Conservation (phyloP, 2,329 filamentous ascomycete genomes). For the Neofusicoccum parvum region DNA sequence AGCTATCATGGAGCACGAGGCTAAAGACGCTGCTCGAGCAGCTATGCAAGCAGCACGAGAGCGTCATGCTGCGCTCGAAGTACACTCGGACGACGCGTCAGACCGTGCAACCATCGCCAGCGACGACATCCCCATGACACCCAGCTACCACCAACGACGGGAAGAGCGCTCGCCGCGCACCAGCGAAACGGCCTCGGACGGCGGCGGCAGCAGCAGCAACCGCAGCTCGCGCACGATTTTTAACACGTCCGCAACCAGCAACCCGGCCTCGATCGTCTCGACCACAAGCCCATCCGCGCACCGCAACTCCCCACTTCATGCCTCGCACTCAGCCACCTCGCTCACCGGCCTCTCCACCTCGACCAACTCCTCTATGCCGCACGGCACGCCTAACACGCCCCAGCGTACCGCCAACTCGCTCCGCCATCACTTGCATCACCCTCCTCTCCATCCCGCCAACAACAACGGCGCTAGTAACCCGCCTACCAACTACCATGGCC, state of each 20-base stretch:
- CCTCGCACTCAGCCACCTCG: slow-evolving; percentile 26
- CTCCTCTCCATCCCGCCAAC: not conserved
- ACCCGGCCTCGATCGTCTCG: slow-evolving; percentile 23
- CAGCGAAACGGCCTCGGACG: slow-evolving; percentile 27
- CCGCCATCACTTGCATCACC: slow-evolving; percentile 2
- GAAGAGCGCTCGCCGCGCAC: slow-evolving; percentile 7
- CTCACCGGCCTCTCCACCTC: slow-evolving; percentile 11
- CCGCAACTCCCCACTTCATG: slow-evolving; percentile 36
- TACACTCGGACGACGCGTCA: slow-evolving; percentile 17
- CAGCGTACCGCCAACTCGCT: slow-evolving; percentile 22
- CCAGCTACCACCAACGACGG: slow-evolving; percentile 28
- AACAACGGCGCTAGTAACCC: not conserved
- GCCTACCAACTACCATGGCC: slow-evolving; percentile 23
- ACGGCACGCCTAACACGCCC: slow-evolving; percentile 18
- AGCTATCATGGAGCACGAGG: slow-evolving; percentile 61
- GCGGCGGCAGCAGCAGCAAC: slow-evolving; percentile 39
- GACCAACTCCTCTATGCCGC: not conserved
- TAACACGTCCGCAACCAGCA: slow-evolving; percentile 12
- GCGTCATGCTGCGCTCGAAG: slow-evolving; percentile 13
- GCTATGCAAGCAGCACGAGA: slow-evolving; percentile 24
- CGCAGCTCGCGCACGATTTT: slow-evolving; percentile 34
- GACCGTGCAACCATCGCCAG: slow-evolving; percentile 21
- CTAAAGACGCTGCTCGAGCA: slow-evolving; percentile 32
- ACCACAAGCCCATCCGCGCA: slow-evolving; percentile 24
- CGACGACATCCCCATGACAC: slow-evolving; percentile 31